These are phyloP conservation scores for Parachlorella kessleri DNA, from an alignment of 139 green algal genomes.

Conservation along the genomic window DNA sequence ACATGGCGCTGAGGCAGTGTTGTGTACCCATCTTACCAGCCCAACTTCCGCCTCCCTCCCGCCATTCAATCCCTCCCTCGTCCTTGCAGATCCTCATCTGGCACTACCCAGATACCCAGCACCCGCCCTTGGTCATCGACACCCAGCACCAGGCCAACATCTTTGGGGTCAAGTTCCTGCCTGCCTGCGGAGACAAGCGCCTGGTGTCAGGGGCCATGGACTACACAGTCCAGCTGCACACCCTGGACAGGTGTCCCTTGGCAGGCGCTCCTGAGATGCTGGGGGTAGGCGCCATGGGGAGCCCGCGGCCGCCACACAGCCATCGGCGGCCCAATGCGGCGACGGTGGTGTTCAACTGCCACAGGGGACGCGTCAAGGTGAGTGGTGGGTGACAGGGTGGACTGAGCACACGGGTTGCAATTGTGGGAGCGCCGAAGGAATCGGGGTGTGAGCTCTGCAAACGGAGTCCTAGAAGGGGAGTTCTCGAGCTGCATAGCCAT, in stretches of 20 bases:
- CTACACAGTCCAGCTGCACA: slow-evolving; percentile 73
- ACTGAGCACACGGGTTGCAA: neutral
- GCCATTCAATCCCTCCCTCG: too few species aligned
- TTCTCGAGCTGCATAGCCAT: too few species aligned
- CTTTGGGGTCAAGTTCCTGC: slow-evolving; percentile 88
- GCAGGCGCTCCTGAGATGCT: neutral
- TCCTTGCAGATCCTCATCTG: slow-evolving; percentile 45
- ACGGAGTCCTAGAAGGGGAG: too few species aligned
- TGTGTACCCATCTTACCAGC: too few species aligned
- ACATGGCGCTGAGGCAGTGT: too few species aligned
- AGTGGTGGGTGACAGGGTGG: neutral
- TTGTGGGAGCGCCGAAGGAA: neutral
- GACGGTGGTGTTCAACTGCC: slow-evolving; percentile 61
- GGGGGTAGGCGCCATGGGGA: too few species aligned
- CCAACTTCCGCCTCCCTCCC: too few species aligned
- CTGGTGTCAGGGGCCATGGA: slow-evolving; percentile 79
- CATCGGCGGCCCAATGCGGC: neutral
- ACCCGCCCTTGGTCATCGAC: slow-evolving; percentile 52
- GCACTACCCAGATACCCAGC: slow-evolving; percentile 59
- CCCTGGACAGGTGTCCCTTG: slow-evolving; percentile 39
- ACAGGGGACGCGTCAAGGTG: slow-evolving; percentile 79
- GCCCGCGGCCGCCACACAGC: too few species aligned
- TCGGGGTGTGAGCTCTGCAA: too few species aligned
- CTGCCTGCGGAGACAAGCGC: slow-evolving; percentile 50
- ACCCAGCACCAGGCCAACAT: slow-evolving; percentile 85